Evolutionary conservation across 1,284 basidiomycete genomes (phyloP).

Genomic region (Ustilago nuda): DNA sequence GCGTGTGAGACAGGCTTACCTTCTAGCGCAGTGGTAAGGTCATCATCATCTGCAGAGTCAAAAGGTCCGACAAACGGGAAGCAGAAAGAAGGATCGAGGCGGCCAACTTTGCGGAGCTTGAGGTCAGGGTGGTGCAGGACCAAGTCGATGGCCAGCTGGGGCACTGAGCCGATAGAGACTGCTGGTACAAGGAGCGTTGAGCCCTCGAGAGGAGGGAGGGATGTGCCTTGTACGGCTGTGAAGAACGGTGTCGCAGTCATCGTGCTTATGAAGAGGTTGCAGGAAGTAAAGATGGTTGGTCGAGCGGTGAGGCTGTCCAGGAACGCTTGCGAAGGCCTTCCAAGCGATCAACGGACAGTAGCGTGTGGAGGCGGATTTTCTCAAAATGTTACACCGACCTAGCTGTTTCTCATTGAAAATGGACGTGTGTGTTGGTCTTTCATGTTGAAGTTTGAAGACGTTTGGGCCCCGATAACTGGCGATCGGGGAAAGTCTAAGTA

Average conservation of each 20-base stretch:
- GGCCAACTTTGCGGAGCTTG: constrained; percentile 40
- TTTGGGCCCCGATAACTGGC: too few relatives aligned
- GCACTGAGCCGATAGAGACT: constrained; percentile 60
- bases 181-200: constrained; percentile 57
- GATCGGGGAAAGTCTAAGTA: too few relatives aligned
- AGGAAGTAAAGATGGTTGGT: background rate
- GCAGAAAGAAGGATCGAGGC: constrained; percentile 51
- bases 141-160: constrained; percentile 61
- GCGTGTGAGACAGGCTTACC: constrained; percentile 1
- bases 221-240: constrained; percentile 6
- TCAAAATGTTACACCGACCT: constrained; percentile 16
- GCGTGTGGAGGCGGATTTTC: constrained; percentile 19
- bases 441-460: too few relatives aligned
- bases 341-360: constrained; percentile 2
- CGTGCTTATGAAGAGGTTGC: background rate
- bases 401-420: background rate
- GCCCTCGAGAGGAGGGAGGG: constrained; percentile 28
- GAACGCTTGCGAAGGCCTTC: constrained; percentile 12
- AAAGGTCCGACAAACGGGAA: constrained; percentile 58
- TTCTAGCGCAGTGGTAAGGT: constrained; percentile 33
- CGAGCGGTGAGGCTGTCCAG: constrained; percentile 18
- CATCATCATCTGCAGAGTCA: constrained; percentile 25
- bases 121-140: constrained; percentile 47
- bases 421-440: constrained; percentile 21
- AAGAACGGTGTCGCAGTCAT: constrained; percentile 34